phyloP scores from a whole-genome alignment of 495 filamentous ascomycete genomes.

The Penicillium longicatenatum region DNA sequence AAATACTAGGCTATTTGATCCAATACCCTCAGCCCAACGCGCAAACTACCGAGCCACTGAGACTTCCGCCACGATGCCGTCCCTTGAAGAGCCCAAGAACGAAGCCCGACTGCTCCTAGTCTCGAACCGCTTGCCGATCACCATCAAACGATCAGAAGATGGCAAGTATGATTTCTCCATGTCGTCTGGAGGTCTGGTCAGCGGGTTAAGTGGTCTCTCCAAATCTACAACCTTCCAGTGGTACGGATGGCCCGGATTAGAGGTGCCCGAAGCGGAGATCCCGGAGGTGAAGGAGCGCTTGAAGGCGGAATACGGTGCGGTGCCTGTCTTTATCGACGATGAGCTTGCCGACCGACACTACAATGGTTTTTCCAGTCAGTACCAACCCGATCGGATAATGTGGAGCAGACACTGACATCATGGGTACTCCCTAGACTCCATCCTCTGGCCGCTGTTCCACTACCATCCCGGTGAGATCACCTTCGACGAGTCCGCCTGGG shows the following conservation, averaged over 20 bases:
- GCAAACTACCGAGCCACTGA: background rate
- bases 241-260: slow-evolving; percentile 96
- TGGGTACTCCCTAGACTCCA: slow-evolving; percentile 65
- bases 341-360: slow-evolving; percentile 80
- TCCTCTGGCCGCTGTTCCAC: slow-evolving; percentile 96
- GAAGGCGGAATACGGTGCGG: slow-evolving; percentile 70
- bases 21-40: background rate
- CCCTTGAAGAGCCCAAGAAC: slow-evolving; percentile 35
- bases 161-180: slow-evolving; percentile 84
- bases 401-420: background rate
- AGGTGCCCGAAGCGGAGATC: slow-evolving; percentile 73
- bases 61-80: slow-evolving; percentile 32
- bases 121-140: slow-evolving; percentile 93
- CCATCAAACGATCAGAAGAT: slow-evolving; percentile 87
- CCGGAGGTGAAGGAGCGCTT: slow-evolving; percentile 63
- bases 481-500: slow-evolving; percentile 93
- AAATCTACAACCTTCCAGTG: slow-evolving; percentile 93
- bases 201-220: slow-evolving; percentile 82
- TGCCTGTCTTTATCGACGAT: slow-evolving; percentile 78
- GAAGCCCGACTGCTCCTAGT: slow-evolving; percentile 71
- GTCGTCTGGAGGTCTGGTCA: slow-evolving; percentile 94
- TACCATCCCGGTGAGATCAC: slow-evolving; percentile 98
- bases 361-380: slow-evolving; percentile 84
- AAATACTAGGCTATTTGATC: background rate
- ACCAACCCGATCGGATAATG: background rate